Base-by-base conservation (phyloP, 306 rosid genomes). In the Lathyrus oleraceus region DNA sequence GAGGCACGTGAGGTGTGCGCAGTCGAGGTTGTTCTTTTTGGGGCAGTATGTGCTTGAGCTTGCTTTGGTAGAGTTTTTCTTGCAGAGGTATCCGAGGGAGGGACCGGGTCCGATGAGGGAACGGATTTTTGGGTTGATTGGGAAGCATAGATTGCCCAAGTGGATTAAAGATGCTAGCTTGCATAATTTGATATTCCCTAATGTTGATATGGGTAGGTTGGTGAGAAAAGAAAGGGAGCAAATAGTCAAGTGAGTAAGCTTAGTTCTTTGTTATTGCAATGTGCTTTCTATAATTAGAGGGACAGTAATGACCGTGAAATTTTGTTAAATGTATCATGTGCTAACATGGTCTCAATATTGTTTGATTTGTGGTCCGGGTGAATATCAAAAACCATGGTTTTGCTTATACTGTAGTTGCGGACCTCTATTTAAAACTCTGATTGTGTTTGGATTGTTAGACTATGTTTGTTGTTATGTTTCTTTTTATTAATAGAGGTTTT, bases 81-180 rank as follows among this genome's bases (percentile, higher is more conserved):
- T 93, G 74, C 98, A 88, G 88, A 78, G 96, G 67, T 90, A 85
- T 82, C 96, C 98, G 32, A 88, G 91, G 88, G 98, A 92, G 73
- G 57, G 90, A 16, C 96, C 96, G 2, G 98, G 87, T 36, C 93
- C 98, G 1, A 85, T 92, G 87, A 86, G 98, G 73, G 98, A 92
- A 72, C 78, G 98, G 66, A 91, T 92, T 35, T 90, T 80, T 30
- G 98, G 74, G 27, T 77, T 93, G 76, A 88, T 88, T 28, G 97
- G 98, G 71, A 93, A 90, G 88, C 65, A 84, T 70, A 73, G 23
- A 58, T 62, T 93, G 83, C 96, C 97, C 3, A 52, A 56, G 77
- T 88, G 98, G 96, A 86, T 90, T 64, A 88, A 84, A 76, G 96
- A 79, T 0, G 96, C 98, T 9, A 86, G 96, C 80, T 88, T 92